phyloP scores from a whole-genome alignment of 2,329 filamentous ascomycete genomes.

The Chaetomiaceae sp. region DNA sequence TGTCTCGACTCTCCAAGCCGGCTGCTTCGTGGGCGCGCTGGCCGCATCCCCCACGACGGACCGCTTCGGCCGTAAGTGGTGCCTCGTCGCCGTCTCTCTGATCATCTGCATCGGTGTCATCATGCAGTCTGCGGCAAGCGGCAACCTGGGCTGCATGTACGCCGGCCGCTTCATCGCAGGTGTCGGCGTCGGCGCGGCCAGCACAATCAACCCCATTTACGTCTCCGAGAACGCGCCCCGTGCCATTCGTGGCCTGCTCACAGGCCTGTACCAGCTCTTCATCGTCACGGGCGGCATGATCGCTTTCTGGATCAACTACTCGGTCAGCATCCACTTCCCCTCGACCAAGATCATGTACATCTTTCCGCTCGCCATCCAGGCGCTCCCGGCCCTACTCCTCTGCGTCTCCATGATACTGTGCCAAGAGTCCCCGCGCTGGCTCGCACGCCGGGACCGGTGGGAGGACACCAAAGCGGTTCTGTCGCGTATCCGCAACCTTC shows the following conservation, averaged over 20 bases:
- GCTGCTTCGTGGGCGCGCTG: slow-evolving; percentile 38
- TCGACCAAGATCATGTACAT: slow-evolving; percentile 44
- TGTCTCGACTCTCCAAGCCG: slow-evolving; percentile 51
- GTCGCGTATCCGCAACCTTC: slow-evolving; percentile 50
- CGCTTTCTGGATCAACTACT: slow-evolving; percentile 48
- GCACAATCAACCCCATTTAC: slow-evolving; percentile 41
- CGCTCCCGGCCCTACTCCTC: slow-evolving; percentile 56
- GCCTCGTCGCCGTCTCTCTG: slow-evolving; percentile 49
- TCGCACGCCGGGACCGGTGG: slow-evolving; percentile 60
- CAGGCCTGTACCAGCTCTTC: slow-evolving; percentile 43
- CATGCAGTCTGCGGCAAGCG: slow-evolving; percentile 54
- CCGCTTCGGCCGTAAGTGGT: slow-evolving; percentile 48
- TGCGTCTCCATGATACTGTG: slow-evolving; percentile 57
- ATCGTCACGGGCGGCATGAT: slow-evolving; percentile 41
- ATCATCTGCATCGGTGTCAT: slow-evolving; percentile 55
- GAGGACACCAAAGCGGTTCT: slow-evolving; percentile 55
- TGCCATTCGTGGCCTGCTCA: slow-evolving; percentile 41
- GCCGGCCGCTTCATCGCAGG: slow-evolving; percentile 53
- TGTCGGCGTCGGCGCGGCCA: slow-evolving; percentile 41
- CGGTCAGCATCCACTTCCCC: slow-evolving; percentile 32
- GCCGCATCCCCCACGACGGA: slow-evolving; percentile 48
- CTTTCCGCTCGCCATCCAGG: slow-evolving; percentile 59
- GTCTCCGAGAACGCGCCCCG: slow-evolving; percentile 42
- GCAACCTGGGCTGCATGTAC: slow-evolving; percentile 56
- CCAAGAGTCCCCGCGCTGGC: slow-evolving; percentile 60